Base-by-base conservation (phyloP, 2,329 filamentous ascomycete genomes). In the Sclerotiophoma versabilis region DNA sequence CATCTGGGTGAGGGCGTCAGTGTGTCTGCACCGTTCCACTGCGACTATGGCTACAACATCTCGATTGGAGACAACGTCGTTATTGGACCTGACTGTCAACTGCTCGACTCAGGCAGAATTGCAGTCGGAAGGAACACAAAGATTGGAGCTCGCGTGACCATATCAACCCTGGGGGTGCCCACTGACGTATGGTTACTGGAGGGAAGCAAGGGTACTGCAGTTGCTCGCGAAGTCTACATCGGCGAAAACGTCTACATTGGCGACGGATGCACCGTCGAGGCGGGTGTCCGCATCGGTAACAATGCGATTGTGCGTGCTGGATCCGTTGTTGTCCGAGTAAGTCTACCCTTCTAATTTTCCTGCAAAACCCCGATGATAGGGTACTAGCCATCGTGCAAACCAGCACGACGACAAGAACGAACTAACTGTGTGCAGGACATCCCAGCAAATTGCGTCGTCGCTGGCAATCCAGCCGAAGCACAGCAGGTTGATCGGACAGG, bases 1-100 rank as follows among this genome's bases (percentile, higher is more conserved):
- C 83, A 80, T 19, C n/a, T 95, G 4, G 91, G 91, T 15, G 84
- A 87, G 15, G 85, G 88, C 50, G 88, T 90, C 5, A 81, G 87
- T 33, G 89, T 99, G 20, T 92, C 96, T 68, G 87, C 90, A 2
- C 93, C 93, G 0, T 98, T 99, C 74, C 87, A 83, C 41, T 97
- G 93, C 72, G 92, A 97, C 69, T 96, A 96, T 69, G 95, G 95
- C 0, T 97, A 96, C 78, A 98, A 98, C 73, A 89, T 98, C 66
- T 84, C 84, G 42, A 90, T 98, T 62, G 92, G 90, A 9, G 88
- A 93, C 64, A 88, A 95, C 60, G 91, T 95, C 3, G 84, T 87
- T 49, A 90, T 98, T 62, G 90, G 89, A 19, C 84, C 90, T 52
- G 90, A 91, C 68, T 97, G 93, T 75, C 88, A 87, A 20, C 89